phyloP scores from a whole-genome alignment of 352 stramenopile species.

The Phytopythium mirpurense region DNA sequence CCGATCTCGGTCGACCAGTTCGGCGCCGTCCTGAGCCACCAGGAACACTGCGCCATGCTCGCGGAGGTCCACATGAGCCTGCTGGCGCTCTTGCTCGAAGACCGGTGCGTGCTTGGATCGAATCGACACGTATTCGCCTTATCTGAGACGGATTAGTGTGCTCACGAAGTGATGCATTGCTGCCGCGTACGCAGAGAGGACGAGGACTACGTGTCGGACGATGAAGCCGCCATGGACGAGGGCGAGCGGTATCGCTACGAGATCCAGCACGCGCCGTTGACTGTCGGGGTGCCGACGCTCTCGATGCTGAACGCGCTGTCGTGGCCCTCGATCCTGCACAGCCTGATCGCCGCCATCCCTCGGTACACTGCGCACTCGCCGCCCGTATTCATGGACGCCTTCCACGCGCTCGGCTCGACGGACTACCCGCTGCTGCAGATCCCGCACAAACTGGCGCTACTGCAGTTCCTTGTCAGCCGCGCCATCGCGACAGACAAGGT shows the following conservation, averaged over 20 bases:
- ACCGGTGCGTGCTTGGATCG: conserved; percentile 24
- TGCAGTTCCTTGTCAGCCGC: conserved; percentile 64
- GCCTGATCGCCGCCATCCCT: conserved; percentile 61
- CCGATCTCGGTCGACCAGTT: conserved; percentile 68
- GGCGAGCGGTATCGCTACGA: conserved; percentile 76
- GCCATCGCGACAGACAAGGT: conserved; percentile 63
- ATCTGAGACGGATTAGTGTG: no score
- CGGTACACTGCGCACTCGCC: conserved; percentile 51
- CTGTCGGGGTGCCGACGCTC: conserved; percentile 66
- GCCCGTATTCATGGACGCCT: conserved; percentile 32
- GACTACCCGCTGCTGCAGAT: conserved; percentile 56
- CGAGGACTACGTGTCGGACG: conserved; percentile 83
- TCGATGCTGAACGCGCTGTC: conserved; percentile 81
- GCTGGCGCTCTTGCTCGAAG: conserved; percentile 73
- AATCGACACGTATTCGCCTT: no score
- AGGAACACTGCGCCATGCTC: conserved; percentile 41
- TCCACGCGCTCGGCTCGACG: conserved; percentile 31
- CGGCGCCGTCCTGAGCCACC: conserved; percentile 33
- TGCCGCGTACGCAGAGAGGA: conserved; percentile 36
- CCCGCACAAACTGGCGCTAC: conserved; percentile 60
- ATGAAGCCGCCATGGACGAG: conserved; percentile 78
- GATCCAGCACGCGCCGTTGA: conserved; percentile 72
- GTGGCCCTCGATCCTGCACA: conserved; percentile 71
- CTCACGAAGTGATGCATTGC: background rate
- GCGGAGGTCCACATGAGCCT: conserved; percentile 84